Evolutionary conservation across 2,329 filamentous ascomycete species (phyloP), one percentile per base, ranked within the genome.

Genomic region (Fusarium graminum): DNA sequence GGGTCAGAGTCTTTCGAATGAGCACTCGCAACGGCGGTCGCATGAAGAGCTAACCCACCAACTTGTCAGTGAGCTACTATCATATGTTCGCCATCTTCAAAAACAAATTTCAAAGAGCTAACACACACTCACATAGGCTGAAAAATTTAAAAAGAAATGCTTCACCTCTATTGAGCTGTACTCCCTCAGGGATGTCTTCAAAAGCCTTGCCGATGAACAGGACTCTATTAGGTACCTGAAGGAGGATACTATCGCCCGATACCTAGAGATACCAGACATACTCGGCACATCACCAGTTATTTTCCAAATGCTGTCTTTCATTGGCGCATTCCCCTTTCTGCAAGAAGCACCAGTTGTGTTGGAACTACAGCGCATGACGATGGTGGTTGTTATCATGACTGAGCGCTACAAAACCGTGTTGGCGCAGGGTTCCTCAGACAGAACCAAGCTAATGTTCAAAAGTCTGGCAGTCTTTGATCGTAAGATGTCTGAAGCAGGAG

Each of bases 301-400:
- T 43, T 92, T 91, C 72, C 89, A 91, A 71, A 90, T 92, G 83
- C 76, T 89, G 4, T 89, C 88, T 6, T 91, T 89, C 68, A 81
- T 92, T 1, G 91, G 88, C 30, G 88, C 90, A 1, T 93, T 93
- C 59, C 91, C 91, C 0, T 92, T 92, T 66, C 81, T 91, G 4
- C 83, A 86, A 51, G 87, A 92, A 71, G 90, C 90, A 0, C 91
- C 91, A 0, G 88, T 85, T 4, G 88, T 92, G 4, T 77, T 93
- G 46, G 88, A 90, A 10, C 84, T 90, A 41, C 87, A 91, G 61
- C 88, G 89, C 69, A 79, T 92, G 77, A 83, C 93, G 58, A 91
- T 92, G 79, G 89, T 91, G 2, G 83, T 93, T 45, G 88, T 89
- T 3, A 86, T 93, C 64, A 83, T 92, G 80, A 92, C 90, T 2